Base-by-base conservation (phyloP, 192 early-diverging fungal species). In the Linnemannia hyalina region DNA sequence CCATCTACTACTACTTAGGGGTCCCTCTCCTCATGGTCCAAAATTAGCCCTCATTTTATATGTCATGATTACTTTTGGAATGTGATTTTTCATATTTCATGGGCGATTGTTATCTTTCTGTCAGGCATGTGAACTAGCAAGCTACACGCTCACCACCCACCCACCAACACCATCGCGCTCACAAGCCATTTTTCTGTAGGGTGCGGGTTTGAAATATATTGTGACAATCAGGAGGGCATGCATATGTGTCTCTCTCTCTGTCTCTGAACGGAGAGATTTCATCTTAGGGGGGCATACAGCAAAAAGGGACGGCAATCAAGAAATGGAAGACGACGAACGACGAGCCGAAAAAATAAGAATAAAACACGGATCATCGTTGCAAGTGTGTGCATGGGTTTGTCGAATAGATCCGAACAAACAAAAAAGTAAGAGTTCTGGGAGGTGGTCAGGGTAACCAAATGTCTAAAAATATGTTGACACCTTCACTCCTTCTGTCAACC, bases 221-320 rank as follows among this genome's bases (percentile, higher is more conserved):
- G 55, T 63, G 60, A 65, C 60, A 65, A 65, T 65, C 60, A 65
- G 60, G 60, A 32, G 29, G 60, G 60, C 60, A 65, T 65, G 60
- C 60, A 65, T 26, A n/a, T 26, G 55, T 65, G 0, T 46, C 44
- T 46, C 44, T 46, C 22, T 60, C 38, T 40, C 38, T 60, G 29
- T 23, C 11, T 32, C 3, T 65, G 29, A 65, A 35, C 29, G 29
- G 60, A 35, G 60, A 65, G 60, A 65, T 65, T 65, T 65, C 11
- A 10, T 10, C 9, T 65, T 26, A 29, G 23, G 32, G 60, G 29
- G 60, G 60, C 26, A 65, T 15, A 23, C 6, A 65, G 26, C 10
- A 29, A 65, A 65, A 15, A 4, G 60, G 60, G 29, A 65, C 23
- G 16, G 69, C 20, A 41, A 10, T 8, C 18, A 23, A 70, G 23